phyloP scores from a whole-genome alignment of 805 yeast genomes.

The Hemisphaericaspora nanyangensis region DNA sequence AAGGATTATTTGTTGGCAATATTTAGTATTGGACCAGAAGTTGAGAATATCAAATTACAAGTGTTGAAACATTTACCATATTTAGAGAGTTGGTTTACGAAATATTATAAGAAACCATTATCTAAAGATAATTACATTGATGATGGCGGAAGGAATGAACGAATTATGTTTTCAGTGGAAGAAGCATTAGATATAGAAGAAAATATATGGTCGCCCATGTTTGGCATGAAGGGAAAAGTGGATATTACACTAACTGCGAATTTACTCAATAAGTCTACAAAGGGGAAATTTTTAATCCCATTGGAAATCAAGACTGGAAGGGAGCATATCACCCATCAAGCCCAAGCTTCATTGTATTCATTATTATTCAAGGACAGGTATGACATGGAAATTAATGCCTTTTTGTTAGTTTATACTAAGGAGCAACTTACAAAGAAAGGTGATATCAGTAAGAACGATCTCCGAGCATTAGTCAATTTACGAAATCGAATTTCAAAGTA shows the following conservation, averaged over 20 bases:
- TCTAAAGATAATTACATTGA: conserved; percentile 17
- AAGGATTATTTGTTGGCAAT: conserved; percentile 46
- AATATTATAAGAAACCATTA: conserved; percentile 31
- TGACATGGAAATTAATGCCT: conserved; percentile 59
- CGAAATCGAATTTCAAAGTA: conserved; percentile 67
- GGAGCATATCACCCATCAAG: conserved; percentile 66
- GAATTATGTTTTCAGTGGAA: conserved; percentile 48
- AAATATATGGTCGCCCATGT: conserved; percentile 85
- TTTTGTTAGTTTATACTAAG: conserved; percentile 72
- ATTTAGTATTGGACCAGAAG: conserved; percentile 51
- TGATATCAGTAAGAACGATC: conserved; percentile 50
- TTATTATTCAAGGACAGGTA: conserved; percentile 77
- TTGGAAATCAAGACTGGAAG: conserved; percentile 89
- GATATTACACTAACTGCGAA: conserved; percentile 80
- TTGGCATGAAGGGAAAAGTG: conserved; percentile 83
- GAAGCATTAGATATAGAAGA: conserved; percentile 84
- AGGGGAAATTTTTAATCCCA: conserved; percentile 60
- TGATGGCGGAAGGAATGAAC: conserved; percentile 22
- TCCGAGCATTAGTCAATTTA: conserved; percentile 64
- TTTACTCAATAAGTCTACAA: conserved; percentile 20
- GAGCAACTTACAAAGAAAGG: conserved; percentile 51
- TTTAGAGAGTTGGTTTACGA: conserved; percentile 50
- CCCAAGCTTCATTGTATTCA: conserved; percentile 82
- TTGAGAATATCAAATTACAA: conserved; percentile 37
- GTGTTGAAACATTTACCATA: conserved; percentile 48